Conservation (phyloP, 495 filamentous ascomycete species). For the Bacidia rubella region DNA sequence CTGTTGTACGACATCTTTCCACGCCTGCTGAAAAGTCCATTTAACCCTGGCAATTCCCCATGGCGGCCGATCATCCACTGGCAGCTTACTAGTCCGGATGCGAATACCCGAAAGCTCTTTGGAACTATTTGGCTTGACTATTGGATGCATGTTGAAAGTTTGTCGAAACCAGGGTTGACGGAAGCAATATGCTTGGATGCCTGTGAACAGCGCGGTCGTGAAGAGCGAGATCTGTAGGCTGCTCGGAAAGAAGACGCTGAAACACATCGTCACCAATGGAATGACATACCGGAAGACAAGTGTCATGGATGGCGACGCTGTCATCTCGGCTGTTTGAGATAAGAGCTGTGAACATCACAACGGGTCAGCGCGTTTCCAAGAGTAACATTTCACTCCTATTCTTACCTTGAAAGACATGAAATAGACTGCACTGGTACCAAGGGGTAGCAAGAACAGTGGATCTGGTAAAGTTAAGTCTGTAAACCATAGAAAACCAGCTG, state of each 20-base stretch:
- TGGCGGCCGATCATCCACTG: not conserved
- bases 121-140: not conserved
- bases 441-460: conserved; percentile 62
- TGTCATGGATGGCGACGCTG: conserved; percentile 16
- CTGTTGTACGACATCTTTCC: not conserved
- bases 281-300: conserved; percentile 40
- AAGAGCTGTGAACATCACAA: not conserved
- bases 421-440: conserved; percentile 34
- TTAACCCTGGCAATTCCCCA: not conserved
- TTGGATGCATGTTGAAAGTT: conserved; percentile 37
- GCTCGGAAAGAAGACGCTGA: conserved; percentile 53
- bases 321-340: conserved; percentile 42
- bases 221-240: conserved; percentile 63
- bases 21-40: not conserved
- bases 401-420: conserved; percentile 45
- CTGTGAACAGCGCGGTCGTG: conserved; percentile 38
- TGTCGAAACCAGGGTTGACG: conserved; percentile 35
- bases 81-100: not conserved
- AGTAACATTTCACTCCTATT: no score
- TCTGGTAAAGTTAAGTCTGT: conserved; percentile 64
- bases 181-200: conserved; percentile 44
- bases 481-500: conserved; percentile 64
- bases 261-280: conserved; percentile 44
- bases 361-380: no score
- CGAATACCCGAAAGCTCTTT: not conserved